Evolutionary conservation across 768 basidiomycete species (phyloP).

Genomic region (Podaxis mareebaensis): DNA sequence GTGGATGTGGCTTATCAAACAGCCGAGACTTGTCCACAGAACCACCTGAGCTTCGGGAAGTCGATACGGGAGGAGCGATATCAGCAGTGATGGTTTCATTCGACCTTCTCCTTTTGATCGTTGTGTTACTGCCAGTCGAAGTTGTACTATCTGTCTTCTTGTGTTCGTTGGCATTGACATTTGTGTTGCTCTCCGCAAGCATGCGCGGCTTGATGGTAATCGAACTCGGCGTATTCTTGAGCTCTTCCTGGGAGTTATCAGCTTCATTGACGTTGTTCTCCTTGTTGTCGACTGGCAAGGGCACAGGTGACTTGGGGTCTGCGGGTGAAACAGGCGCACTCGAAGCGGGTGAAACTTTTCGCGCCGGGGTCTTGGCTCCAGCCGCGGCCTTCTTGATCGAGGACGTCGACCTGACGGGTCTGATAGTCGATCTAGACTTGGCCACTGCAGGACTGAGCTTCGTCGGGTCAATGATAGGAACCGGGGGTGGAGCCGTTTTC

Average conservation of each 20-base stretch:
- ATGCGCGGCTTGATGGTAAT: conserved; percentile 19
- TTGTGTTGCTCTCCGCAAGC: neutral
- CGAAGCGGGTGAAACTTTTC: neutral
- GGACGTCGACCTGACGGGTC: conserved; percentile 10
- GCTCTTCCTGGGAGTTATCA: conserved; percentile 26
- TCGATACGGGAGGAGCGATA: conserved; percentile 21
- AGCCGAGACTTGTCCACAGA: conserved; percentile 10
- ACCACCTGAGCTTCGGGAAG: conserved; percentile 1
- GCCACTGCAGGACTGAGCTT: conserved; percentile 11
- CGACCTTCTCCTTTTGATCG: conserved; percentile 41
- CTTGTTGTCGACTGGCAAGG: conserved; percentile 22
- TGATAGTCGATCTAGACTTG: conserved; percentile 1
- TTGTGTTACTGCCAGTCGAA: conserved; percentile 43
- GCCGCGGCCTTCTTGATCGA: conserved; percentile 10
- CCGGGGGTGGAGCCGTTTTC: conserved; percentile 18
- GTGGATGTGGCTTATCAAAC: conserved; percentile 12
- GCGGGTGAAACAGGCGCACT: conserved; percentile 12
- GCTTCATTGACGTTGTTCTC: conserved; percentile 23
- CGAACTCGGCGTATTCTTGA: conserved; percentile 23
- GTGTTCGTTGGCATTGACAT: conserved; percentile 32
- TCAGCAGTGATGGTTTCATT: conserved; percentile 46
- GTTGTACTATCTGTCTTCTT: conserved; percentile 46
- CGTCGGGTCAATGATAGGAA: conserved; percentile 16
- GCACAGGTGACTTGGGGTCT: conserved; percentile 1
- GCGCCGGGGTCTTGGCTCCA: neutral